Base-by-base conservation (phyloP, 805 yeast species). In the Kuraishia molischiana region DNA sequence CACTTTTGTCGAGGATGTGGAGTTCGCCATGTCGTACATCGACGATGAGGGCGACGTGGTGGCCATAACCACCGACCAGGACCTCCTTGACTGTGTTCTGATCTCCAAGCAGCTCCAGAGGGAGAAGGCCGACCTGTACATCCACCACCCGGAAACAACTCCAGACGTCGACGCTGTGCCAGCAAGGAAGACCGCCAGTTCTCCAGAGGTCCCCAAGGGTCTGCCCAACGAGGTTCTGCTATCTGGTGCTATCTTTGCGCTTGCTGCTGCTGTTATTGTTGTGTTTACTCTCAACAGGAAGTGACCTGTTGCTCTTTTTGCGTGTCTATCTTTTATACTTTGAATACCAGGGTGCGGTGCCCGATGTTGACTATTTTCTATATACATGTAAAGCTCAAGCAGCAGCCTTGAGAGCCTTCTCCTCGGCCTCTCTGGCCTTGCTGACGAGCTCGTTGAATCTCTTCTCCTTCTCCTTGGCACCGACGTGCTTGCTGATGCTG, bases 41-140 rank as follows among this genome's bases (percentile, higher is more conserved):
- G 95, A 86, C 50, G 95, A 85, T 49, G 95, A 86, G 49, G 82
- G 84, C 11, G 95, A 86, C 52, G 61, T 80, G 11, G 84, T 86
- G 19, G 77, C 85, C 1, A 74, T 86, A 29, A 81, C 92, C 0
- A 70, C 82, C 3, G 82, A 80, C 48, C 71, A 69, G 48, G 95
- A 86, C 51, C 66, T 86, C 40, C 50, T 64, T 17, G 95, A 85
- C 45, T 85, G 95, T 52, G 75, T 81, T n/a, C 55, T 58, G 36
- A 67, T 80, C 31, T 67, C 79, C 45, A 62, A 61, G 38, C 62
- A 57, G 37, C 51, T 71, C 24, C 62, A 66, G 6, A 54, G 61
- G 32, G 79, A 74, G 29, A 81, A 82, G 54, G 83, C 85, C 6
- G 94, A 85, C 47, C 57, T 86, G 30, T 74, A 67, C 46, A 61